A percentile compares a stretch with the other conserved stretches of the same genome.
Conservation (phyloP, 1,284 basidiomycete genomes). For the Marasmius oreades region DNA sequence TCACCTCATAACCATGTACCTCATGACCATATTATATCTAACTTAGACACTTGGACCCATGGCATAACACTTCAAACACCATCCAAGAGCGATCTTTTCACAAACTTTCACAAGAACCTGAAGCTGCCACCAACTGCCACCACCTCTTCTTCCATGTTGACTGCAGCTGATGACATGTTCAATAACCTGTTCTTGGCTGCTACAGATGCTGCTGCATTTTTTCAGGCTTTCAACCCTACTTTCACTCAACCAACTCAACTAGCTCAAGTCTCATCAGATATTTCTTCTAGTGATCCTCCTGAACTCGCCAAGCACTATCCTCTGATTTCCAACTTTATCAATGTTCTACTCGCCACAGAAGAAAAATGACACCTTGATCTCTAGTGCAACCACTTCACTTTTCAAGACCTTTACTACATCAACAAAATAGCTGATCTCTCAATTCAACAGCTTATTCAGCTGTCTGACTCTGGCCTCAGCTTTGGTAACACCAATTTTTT, state of each 20-base stretch:
- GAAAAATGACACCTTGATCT: background rate
- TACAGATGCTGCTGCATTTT: background rate
- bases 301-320: background rate
- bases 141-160: background rate
- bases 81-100: too few relatives aligned
- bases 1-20: too few relatives aligned
- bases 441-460: background rate
- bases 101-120: background rate
- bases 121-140: background rate
- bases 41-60: too few relatives aligned
- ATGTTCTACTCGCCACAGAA: background rate
- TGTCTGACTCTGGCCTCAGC: background rate
- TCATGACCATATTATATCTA: too few relatives aligned
- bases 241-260: background rate
- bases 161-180: background rate
- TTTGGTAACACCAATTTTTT: background rate
- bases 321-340: background rate
- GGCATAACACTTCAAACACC: too few relatives aligned
- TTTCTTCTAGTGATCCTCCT: background rate
- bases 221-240: background rate
- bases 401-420: background rate
- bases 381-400: background rate
- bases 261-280: background rate
- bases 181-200: background rate
- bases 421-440: background rate